phyloP scores from a whole-genome alignment of 2,329 filamentous ascomycete genomes.

The Cordyceps farinosa region DNA sequence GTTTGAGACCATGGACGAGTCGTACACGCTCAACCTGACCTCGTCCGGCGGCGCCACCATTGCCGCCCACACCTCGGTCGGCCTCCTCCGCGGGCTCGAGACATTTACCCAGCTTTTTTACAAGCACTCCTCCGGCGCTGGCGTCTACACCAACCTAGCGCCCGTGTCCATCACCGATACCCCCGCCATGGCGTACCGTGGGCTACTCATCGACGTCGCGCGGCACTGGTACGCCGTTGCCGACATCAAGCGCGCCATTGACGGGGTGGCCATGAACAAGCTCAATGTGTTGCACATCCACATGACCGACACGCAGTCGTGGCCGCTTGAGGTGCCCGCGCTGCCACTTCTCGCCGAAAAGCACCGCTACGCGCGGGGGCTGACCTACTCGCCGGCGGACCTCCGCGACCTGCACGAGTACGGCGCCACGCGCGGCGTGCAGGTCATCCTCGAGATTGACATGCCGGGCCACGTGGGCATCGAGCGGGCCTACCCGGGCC shows the following conservation, averaged over 20 bases:
- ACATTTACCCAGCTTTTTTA: slow-evolving; percentile 80
- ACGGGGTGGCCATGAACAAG: slow-evolving; percentile 75
- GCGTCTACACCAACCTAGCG: slow-evolving; percentile 65
- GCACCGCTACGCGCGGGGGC: slow-evolving; percentile 67
- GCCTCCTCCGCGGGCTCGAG: slow-evolving; percentile 67
- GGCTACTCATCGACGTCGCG: slow-evolving; percentile 74
- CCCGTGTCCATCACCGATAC: slow-evolving; percentile 70
- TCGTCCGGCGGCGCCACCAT: slow-evolving; percentile 58
- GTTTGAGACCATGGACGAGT: slow-evolving; percentile 67
- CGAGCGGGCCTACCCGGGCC: slow-evolving; percentile 62
- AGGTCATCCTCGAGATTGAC: slow-evolving; percentile 74
- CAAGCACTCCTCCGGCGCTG: slow-evolving; percentile 55
- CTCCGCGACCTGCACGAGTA: slow-evolving; percentile 66
- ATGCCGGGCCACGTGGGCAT: slow-evolving; percentile 78
- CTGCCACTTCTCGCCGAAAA: slow-evolving; percentile 59
- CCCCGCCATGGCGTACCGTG: slow-evolving; percentile 73
- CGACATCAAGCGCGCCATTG: slow-evolving; percentile 71
- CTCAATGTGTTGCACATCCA: slow-evolving; percentile 80
- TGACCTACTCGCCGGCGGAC: slow-evolving; percentile 65
- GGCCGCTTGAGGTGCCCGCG: slow-evolving; percentile 76
- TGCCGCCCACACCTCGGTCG: slow-evolving; percentile 61
- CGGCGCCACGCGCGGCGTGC: slow-evolving; percentile 63
- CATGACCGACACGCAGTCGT: slow-evolving; percentile 80
- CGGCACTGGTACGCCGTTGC: slow-evolving; percentile 66
- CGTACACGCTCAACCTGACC: slow-evolving; percentile 64